Evolutionary conservation across 2,329 filamentous ascomycete species (phyloP), one percentile per base, ranked within the genome.

Genomic region (Xylariaceae sp.): DNA sequence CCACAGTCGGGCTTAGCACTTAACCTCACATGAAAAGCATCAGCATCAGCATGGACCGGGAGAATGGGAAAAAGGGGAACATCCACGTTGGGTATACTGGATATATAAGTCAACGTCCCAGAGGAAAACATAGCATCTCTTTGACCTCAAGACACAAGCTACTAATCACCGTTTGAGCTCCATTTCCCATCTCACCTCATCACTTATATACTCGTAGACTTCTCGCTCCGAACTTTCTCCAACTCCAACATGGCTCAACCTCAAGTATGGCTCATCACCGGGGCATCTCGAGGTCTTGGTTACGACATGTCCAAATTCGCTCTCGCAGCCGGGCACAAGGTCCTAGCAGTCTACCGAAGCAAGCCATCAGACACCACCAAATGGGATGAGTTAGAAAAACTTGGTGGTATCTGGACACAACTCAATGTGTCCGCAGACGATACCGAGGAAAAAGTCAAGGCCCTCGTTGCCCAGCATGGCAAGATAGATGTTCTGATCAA

Each of bases 261-360:
- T 16, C 47, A 60, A 56, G 55, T 65, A 14, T 64, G 63, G 62
- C 57, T 65, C 19, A 51, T 64, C 16, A 65, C 62, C 10, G 63
- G 62, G 18, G 62, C 63, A 31, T 57, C 59, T n/a, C 57, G 63
- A 16, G 60, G 63, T 16, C 47, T 64, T 1, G 63, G 62, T 1
- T 59, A 63, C 41, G 56, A 60, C 17, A 59, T 63, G 39, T 55
- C 60, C 17, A 63, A 58, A 45, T 42, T 42, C 2, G 62, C 61
- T 3, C 48, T 63, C 13, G 60, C 57, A 12, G 59, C 57, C 11
- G 63, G 62, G 11, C 62, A 65, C 45, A 58, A 43, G 22, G 61
- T 65, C 45, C 51, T 65, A 14, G 61, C 60, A 17, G 57, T 60
- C 53, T 60, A 63, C 44, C 61, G 62, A 1, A 54, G 22, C 46